A percentile compares a stretch with the other conserved stretches of the same genome.
These are phyloP conservation scores for Fusarium poae DNA, from an alignment of 2,329 filamentous ascomycete species.

Conservation along the genomic window DNA sequence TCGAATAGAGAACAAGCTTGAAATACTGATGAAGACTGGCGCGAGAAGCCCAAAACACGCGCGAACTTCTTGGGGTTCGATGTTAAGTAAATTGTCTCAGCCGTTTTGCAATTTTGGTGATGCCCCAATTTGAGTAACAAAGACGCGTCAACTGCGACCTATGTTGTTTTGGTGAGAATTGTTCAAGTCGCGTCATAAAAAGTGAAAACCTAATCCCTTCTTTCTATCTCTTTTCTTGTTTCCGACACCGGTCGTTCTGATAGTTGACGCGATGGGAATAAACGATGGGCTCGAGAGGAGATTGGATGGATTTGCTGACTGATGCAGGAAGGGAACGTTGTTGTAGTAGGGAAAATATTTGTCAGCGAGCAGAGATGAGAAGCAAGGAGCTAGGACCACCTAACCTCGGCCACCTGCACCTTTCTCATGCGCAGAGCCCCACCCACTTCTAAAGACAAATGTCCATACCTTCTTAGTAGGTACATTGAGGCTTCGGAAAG, in stretches of 20 bases:
- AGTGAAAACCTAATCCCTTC: neutral
- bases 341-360: slow-evolving; percentile 45
- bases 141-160: slow-evolving; percentile 26
- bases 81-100: slow-evolving; percentile 14
- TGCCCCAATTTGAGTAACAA: slow-evolving; percentile 30
- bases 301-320: slow-evolving; percentile 39
- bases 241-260: slow-evolving; percentile 11
- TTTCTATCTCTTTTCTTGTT: slow-evolving; percentile 4
- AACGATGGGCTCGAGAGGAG: slow-evolving; percentile 24
- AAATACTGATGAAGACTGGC: slow-evolving; percentile 23
- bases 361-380: slow-evolving; percentile 43
- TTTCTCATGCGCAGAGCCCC: slow-evolving; percentile 17
- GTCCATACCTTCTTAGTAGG: slow-evolving; percentile 5
- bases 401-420: slow-evolving; percentile 2
- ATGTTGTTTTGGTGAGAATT: slow-evolving; percentile 1
- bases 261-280: slow-evolving; percentile 29
- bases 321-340: slow-evolving; percentile 39
- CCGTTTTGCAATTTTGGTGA: slow-evolving; percentile 21
- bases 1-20: slow-evolving; percentile 21
- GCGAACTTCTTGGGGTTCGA: slow-evolving; percentile 7
- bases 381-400: slow-evolving; percentile 37
- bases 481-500: slow-evolving; percentile 10
- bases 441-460: slow-evolving; percentile 16
- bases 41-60: slow-evolving; percentile 7
- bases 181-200: slow-evolving; percentile 9